Conservation (phyloP, 345 rosid genomes). For the Lepidium sativum region DNA sequence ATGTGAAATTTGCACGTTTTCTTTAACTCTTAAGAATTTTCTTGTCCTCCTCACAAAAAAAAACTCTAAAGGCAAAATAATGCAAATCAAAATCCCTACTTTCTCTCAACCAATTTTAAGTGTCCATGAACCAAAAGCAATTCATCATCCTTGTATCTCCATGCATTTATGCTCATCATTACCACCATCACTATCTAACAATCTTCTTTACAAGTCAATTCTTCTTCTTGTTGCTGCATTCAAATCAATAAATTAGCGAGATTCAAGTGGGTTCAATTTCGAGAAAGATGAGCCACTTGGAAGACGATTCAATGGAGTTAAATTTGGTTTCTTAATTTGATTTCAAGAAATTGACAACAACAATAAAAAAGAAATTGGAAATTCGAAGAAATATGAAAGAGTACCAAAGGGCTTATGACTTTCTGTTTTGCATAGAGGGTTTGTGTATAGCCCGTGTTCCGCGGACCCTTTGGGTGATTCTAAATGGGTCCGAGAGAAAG, state of each 20-base stretch:
- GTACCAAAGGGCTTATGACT: too few species aligned
- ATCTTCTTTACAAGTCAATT: constrained; percentile 30
- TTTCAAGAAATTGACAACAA: too few species aligned
- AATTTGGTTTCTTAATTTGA: too few species aligned
- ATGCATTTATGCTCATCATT: background rate
- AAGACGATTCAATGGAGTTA: constrained; percentile 9
- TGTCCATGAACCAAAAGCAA: constrained; percentile 14
- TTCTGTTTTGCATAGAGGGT: too few species aligned
- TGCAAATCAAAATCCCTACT: too few species aligned
- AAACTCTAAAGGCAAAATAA: constrained; percentile 15
- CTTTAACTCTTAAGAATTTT: constrained; percentile 14
- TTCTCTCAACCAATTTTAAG: constrained; percentile 16
- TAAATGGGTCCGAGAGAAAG: too few species aligned
- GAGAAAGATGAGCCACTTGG: constrained; percentile 17
- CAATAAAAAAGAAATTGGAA: too few species aligned
- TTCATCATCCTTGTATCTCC: background rate
- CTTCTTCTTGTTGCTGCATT: constrained; percentile 60
- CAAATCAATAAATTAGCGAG: background rate
- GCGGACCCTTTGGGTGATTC: too few species aligned
- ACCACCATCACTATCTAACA: constrained; percentile 14
- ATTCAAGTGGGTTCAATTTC: constrained; percentile 17
- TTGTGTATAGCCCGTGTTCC: too few species aligned
- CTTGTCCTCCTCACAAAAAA: constrained; percentile 23
- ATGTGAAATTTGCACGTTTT: background rate
- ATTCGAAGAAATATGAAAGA: too few species aligned